Conservation (phyloP, 306 rosid genomes). For the Fagus crenata region DNA sequence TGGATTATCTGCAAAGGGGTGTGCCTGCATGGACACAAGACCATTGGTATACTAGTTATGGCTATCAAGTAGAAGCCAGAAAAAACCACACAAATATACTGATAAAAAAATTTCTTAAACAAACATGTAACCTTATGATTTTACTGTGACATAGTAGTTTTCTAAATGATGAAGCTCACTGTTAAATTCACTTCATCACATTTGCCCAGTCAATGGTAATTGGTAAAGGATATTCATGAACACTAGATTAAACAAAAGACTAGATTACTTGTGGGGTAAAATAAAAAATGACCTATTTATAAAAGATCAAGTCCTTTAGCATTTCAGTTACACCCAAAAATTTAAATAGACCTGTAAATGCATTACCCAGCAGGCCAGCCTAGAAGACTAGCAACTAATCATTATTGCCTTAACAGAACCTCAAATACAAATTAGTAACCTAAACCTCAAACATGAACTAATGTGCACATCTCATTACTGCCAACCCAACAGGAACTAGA, state of each 20-base stretch:
- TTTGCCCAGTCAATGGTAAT: not conserved
- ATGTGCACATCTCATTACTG: not conserved
- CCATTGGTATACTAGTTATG: conserved; percentile 22
- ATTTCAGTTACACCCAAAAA: not conserved
- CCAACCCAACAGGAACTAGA: not conserved
- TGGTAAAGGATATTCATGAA: not conserved
- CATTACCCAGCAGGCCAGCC: not conserved
- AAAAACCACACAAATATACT: not conserved
- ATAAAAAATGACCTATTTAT: conserved; percentile 9
- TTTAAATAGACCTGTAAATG: conserved; percentile 7
- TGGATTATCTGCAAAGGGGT: conserved; percentile 94
- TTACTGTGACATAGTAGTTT: not conserved
- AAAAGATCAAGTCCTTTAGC: conserved; percentile 1
- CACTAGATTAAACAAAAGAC: not conserved
- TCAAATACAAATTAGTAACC: not conserved
- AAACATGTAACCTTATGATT: not conserved
- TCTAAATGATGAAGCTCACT: not conserved
- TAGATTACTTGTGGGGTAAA: not conserved
- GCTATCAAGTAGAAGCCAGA: not conserved
- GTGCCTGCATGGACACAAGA: conserved; percentile 52
- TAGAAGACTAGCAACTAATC: not conserved
- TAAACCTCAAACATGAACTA: not conserved
- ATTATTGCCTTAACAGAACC: not conserved
- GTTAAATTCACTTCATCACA: not conserved
- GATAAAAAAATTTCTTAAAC: not conserved